Evolutionary conservation across 352 stramenopile species (phyloP).

Genomic region (Lagenidium giganteum): DNA sequence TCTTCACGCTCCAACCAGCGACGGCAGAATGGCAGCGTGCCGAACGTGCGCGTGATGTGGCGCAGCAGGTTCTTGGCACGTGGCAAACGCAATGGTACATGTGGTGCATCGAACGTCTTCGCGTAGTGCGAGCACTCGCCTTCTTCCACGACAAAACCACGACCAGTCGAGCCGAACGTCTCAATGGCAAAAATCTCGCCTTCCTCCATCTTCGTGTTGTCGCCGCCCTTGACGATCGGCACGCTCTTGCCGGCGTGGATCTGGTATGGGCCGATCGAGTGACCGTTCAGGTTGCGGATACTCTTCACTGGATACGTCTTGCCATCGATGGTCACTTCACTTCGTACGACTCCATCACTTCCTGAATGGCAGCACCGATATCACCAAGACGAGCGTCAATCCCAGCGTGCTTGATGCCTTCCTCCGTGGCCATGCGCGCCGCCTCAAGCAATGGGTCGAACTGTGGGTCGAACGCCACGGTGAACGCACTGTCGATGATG

Average conservation of each 20-base stretch:
- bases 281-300: slow-evolving; percentile 97
- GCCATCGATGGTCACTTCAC: slow-evolving; percentile 95
- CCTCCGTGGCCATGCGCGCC: slow-evolving; percentile 88
- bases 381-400: slow-evolving; percentile 94
- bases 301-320: slow-evolving; percentile 94
- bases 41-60: slow-evolving; percentile 99
- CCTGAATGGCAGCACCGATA: slow-evolving; percentile 93
- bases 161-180: slow-evolving; percentile 91
- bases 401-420: slow-evolving; percentile 83
- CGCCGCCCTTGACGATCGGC: slow-evolving; percentile 92
- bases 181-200: slow-evolving; percentile 97
- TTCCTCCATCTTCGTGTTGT: slow-evolving; percentile 97
- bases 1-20: slow-evolving; percentile 97
- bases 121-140: slow-evolving; percentile 98
- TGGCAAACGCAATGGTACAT: slow-evolving; percentile 90
- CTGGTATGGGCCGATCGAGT: slow-evolving; percentile 97
- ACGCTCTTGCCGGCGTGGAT: slow-evolving; percentile 97
- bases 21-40: slow-evolving; percentile 97
- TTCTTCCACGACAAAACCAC: slow-evolving; percentile 89
- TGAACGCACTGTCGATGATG: slow-evolving; percentile 97
- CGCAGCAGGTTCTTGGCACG: slow-evolving; percentile 93
- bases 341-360: slow-evolving; percentile 98
- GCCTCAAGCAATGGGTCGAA: slow-evolving; percentile 89
- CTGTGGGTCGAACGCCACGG: slow-evolving; percentile 90
- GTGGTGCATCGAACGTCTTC: slow-evolving; percentile 94